Evolutionary conservation across 495 filamentous ascomycete genomes (phyloP).

Genomic region (Bacidia rubella): DNA sequence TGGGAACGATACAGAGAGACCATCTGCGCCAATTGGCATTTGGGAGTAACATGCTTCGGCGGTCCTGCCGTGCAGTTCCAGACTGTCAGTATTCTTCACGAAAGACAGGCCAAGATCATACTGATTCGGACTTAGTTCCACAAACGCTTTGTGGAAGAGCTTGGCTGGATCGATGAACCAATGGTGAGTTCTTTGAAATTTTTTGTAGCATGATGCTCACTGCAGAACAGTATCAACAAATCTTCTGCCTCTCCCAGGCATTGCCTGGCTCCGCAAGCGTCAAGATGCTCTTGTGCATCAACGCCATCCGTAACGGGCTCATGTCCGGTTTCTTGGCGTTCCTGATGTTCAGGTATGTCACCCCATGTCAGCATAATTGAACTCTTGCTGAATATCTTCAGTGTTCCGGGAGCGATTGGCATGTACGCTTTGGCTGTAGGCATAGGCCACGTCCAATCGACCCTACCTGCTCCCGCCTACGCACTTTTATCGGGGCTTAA

Average conservation of each 20-base stretch:
- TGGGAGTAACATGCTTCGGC: constrained; percentile 60
- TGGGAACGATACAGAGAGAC: constrained; percentile 22
- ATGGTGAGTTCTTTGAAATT: constrained; percentile 28
- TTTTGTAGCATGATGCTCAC: background rate
- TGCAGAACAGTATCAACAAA: constrained; percentile 54
- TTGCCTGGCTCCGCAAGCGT: constrained; percentile 65
- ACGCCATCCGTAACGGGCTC: constrained; percentile 51
- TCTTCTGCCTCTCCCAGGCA: constrained; percentile 67
- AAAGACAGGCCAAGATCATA: background rate
- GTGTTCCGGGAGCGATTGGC: constrained; percentile 61
- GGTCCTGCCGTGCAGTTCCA: constrained; percentile 61
- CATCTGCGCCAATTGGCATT: constrained; percentile 45
- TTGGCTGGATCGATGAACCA: constrained; percentile 62
- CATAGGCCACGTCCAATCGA: constrained; percentile 44
- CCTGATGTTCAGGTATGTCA: constrained; percentile 50
- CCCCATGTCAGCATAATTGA: background rate
- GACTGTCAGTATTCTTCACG: constrained; percentile 27
- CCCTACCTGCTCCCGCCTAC: constrained; percentile 54
- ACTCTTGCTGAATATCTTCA: constrained; percentile 11
- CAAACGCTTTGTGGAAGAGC: constrained; percentile 48
- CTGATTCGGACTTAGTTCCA: constrained; percentile 28
- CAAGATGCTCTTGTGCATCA: constrained; percentile 69
- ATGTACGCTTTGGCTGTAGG: constrained; percentile 64
- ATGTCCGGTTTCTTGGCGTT: constrained; percentile 50
- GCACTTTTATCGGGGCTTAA: constrained; percentile 69